These are phyloP conservation scores for Alternaria gansuensis DNA, from an alignment of 2,329 filamentous ascomycete species.

Conservation along the genomic window DNA sequence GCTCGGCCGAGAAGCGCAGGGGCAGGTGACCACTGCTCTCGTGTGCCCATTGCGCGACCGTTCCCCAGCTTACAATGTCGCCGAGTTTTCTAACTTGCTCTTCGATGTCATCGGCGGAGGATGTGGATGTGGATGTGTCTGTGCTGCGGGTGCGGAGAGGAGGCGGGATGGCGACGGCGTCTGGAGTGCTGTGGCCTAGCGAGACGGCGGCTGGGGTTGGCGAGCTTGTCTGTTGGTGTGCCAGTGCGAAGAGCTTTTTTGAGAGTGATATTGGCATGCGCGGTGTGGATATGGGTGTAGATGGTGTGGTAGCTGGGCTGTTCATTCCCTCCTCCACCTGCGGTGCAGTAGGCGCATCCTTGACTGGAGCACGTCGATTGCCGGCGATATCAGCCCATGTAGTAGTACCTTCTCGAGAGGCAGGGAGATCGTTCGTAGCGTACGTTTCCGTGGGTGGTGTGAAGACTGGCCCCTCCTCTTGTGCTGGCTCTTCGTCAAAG, in stretches of 20 bases:
- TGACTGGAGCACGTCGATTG: background rate
- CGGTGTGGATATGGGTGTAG: background rate
- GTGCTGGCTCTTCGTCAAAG: conserved; percentile 2
- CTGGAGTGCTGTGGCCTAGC: conserved; percentile 3
- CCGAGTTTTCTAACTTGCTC: background rate
- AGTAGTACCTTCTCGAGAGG: conserved; percentile 7
- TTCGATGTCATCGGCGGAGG: background rate
- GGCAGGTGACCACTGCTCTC: background rate
- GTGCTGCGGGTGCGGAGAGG: background rate
- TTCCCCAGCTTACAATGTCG: background rate
- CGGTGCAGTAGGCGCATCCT: background rate
- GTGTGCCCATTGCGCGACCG: background rate
- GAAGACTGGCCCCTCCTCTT: background rate
- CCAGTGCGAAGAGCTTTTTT: background rate
- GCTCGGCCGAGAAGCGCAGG: background rate
- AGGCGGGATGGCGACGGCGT: background rate
- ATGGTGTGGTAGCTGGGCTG: background rate
- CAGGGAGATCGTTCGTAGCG: background rate
- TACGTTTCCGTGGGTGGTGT: background rate
- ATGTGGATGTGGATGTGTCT: background rate
- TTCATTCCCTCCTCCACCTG: background rate
- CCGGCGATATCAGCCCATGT: conserved; percentile 23
- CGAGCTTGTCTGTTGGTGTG: background rate
- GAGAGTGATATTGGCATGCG: background rate
- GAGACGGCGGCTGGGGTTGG: background rate